Evolutionary conservation across 2,329 filamentous ascomycete species (phyloP), one percentile per base, ranked within the genome.

Genomic region (Nigrograna mackinnonii): DNA sequence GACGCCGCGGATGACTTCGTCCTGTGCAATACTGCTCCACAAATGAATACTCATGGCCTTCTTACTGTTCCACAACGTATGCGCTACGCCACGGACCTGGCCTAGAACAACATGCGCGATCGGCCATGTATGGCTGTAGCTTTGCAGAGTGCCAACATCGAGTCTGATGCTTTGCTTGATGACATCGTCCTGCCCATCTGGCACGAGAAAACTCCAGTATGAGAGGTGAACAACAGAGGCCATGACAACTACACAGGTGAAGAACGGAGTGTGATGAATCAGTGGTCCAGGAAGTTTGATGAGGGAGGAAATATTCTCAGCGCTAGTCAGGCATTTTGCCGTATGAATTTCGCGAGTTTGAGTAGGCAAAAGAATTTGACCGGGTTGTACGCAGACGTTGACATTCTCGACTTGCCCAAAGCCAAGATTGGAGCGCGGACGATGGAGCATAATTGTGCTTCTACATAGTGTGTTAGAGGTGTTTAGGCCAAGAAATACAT

Each of bases 61-160:
- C 53, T 68, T 70, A 41, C 62, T 66, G 41, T 61, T 59, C 40
- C 78, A 76, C 26, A 92, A 85, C 54, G 91, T 86, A 57, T 87
- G 82, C n/a, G 89, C 88, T 14, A 94, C 87, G 6, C 82, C 82
- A 53, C 84, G 84, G 13, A 95, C 85, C 66, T 94, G 88, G 4
- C 78, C 79, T 46, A 86, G 79, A 2, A 89, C 87, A 11, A 79
- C 79, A 33, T 75, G 77, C 1, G 89, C 87, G 22, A 90, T 84
- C 24, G 80, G 79, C 89, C 89, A 94, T 3, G 88, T 84, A 13
- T 74, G 72, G 30, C 82, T 83, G 6, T 92, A 74, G 28, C 82
- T 60, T 55, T 85, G 85, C 30, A 94, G 77, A 0, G 87, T 86
- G 13, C 86, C 88, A 43, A 87, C 89, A 49, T 90, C 91, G 12